A percentile compares a stretch with the other conserved stretches of the same genome.
Evolutionary conservation across 2,329 filamentous ascomycete genomes (phyloP).

Genomic region (Sclerotinia minor): DNA sequence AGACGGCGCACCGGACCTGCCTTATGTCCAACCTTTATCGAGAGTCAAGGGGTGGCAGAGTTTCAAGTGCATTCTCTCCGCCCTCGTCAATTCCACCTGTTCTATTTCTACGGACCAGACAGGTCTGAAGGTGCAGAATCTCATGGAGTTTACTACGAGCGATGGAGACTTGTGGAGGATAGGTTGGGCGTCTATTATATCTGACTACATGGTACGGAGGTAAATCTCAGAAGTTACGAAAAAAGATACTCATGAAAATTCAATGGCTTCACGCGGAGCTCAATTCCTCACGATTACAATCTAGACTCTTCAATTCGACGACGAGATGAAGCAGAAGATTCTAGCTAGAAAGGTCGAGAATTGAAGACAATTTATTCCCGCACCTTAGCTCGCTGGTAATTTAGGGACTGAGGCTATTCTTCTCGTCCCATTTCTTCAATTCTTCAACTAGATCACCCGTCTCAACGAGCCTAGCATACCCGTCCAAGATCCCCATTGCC

Average conservation of each 20-base stretch:
- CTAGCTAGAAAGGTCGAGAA: background rate
- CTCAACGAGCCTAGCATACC: background rate
- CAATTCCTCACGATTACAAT: background rate
- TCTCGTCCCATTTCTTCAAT: background rate
- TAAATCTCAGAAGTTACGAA: background rate
- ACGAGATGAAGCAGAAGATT: background rate
- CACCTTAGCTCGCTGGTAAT: no score
- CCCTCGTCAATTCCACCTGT: background rate
- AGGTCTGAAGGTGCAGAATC: no score
- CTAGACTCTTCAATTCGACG: no score
- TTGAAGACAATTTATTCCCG: background rate
- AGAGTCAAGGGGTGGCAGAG: background rate
- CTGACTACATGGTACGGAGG: no score
- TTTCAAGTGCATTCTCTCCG: background rate
- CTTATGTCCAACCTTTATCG: background rate
- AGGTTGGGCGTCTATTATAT: no score
- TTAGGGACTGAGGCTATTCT: background rate
- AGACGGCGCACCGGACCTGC: no score
- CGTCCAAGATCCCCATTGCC: slow-evolving; percentile 10
- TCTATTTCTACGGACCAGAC: no score
- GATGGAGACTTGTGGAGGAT: background rate
- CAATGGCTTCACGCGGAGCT: background rate
- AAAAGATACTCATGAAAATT: background rate
- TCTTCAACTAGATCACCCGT: background rate
- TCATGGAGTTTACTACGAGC: background rate